Conservation (phyloP, 2,329 filamentous ascomycete genomes). For the Colletotrichum cordylinicola region DNA sequence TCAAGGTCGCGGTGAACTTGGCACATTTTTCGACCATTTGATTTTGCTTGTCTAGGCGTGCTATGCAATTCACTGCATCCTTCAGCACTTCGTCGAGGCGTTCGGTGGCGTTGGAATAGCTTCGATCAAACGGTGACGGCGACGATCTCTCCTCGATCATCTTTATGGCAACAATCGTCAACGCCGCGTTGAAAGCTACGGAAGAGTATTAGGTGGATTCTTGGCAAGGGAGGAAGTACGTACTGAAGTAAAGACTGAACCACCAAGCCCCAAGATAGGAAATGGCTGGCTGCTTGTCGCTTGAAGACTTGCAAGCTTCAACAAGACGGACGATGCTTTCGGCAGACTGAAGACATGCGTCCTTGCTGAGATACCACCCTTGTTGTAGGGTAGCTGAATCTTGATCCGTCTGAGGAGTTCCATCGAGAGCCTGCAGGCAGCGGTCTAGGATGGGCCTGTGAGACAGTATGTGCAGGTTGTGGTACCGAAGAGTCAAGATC, state of each 20-base stretch:
- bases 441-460: constrained; percentile 33
- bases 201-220: background rate
- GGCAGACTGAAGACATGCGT: constrained; percentile 27
- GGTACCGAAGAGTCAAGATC: constrained; percentile 40
- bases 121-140: background rate
- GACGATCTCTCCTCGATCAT: background rate
- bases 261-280: constrained; percentile 35
- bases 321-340: constrained; percentile 28
- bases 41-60: constrained; percentile 7
- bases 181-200: constrained; percentile 14
- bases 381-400: constrained; percentile 24
- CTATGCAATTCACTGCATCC: background rate
- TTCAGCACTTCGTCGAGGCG: background rate
- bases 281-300: background rate
- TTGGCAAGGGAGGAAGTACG: background rate
- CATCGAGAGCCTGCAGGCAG: constrained; percentile 21
- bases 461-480: constrained; percentile 35
- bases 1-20: constrained; percentile 11
- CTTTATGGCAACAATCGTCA: constrained; percentile 7
- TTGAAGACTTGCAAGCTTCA: constrained; percentile 19
- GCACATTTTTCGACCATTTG: constrained; percentile 16
- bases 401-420: background rate
- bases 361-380: constrained; percentile 25
- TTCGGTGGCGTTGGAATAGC: background rate
- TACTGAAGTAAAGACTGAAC: constrained; percentile 36